A percentile compares a stretch with the other conserved stretches of the same genome.
phyloP scores from a whole-genome alignment of 2,329 filamentous ascomycete species.

The Cladobotryum protrusum region DNA sequence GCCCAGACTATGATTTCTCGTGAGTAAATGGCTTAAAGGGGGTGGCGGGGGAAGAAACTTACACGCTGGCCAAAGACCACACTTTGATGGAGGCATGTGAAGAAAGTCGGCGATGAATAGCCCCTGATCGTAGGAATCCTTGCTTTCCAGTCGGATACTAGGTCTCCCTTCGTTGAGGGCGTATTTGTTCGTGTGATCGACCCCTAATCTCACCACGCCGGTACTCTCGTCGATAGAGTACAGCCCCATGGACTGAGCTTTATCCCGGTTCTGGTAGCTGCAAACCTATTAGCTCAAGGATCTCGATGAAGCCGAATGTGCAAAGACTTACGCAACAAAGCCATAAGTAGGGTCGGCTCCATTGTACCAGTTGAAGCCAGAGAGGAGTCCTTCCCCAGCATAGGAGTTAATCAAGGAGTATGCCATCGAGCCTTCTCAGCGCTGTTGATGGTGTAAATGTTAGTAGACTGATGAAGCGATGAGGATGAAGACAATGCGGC shows the following conservation, averaged over 20 bases:
- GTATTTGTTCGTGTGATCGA: conserved; percentile 37
- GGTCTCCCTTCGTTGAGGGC: conserved; percentile 36
- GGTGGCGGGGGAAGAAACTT: conserved; percentile 19
- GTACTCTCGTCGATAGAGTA: conserved; percentile 36
- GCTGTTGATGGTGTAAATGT: not conserved
- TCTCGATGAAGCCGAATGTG: not conserved
- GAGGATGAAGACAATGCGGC: not conserved
- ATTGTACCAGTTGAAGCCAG: conserved; percentile 45
- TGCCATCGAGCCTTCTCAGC: conserved; percentile 21
- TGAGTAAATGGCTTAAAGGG: not conserved
- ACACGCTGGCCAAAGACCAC: conserved; percentile 70
- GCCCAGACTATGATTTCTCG: conserved; percentile 41
- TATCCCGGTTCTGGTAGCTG: conserved; percentile 39
- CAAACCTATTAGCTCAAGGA: conserved; percentile 9
- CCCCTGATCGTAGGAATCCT: conserved; percentile 55
- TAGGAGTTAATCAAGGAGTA: conserved; percentile 41
- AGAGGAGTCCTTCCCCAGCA: conserved; percentile 37
- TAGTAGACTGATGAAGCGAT: not conserved
- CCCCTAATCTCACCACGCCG: conserved; percentile 39
- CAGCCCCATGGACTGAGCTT: conserved; percentile 33
- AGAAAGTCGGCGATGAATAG: conserved; percentile 66
- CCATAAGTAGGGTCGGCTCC: conserved; percentile 57
- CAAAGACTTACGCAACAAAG: conserved; percentile 54
- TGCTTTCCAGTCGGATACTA: conserved; percentile 63
- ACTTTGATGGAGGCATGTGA: conserved; percentile 66